A percentile compares a stretch with the other conserved stretches of the same genome.
Evolutionary conservation across 2,329 filamentous ascomycete genomes (phyloP).

Genomic region (Parasarocladium wereldwijsianum): DNA sequence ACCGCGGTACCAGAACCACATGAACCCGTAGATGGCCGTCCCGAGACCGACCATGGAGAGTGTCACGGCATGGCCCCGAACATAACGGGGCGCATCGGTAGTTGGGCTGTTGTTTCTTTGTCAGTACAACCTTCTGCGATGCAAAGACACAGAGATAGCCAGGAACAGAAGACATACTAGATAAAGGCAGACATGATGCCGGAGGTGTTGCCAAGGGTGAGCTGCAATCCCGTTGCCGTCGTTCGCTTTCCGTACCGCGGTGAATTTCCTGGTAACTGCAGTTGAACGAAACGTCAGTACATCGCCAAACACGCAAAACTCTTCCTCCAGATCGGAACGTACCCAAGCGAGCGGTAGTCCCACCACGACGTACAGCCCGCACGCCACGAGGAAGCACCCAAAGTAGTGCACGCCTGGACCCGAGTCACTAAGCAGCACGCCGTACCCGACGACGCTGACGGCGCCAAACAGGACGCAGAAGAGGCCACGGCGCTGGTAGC

Average conservation of each 20-base stretch:
- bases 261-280: constrained; percentile 47
- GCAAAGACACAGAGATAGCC: not conserved
- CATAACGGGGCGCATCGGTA: constrained; percentile 38
- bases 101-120: constrained; percentile 19
- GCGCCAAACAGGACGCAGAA: constrained; percentile 48
- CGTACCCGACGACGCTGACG: constrained; percentile 55
- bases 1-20: constrained; percentile 36
- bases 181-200: constrained; percentile 65
- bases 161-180: constrained; percentile 18
- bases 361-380: constrained; percentile 51
- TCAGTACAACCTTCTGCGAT: constrained; percentile 6
- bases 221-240: constrained; percentile 54
- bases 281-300: too few species aligned
- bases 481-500: constrained; percentile 47
- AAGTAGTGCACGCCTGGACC: constrained; percentile 55
- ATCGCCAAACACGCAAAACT: not conserved
- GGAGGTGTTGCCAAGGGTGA: constrained; percentile 54
- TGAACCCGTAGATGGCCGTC: constrained; percentile 32
- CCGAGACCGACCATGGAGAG: constrained; percentile 42
- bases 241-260: constrained; percentile 66
- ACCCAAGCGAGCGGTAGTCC: constrained; percentile 42
- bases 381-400: constrained; percentile 60
- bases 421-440: constrained; percentile 46
- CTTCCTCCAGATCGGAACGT: constrained; percentile 6
- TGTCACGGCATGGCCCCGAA: constrained; percentile 46